A percentile compares a stretch with the other conserved stretches of the same genome.
These are phyloP conservation scores for Medakamo hakoo DNA, from an alignment of 139 green algal species.

Conservation along the genomic window DNA sequence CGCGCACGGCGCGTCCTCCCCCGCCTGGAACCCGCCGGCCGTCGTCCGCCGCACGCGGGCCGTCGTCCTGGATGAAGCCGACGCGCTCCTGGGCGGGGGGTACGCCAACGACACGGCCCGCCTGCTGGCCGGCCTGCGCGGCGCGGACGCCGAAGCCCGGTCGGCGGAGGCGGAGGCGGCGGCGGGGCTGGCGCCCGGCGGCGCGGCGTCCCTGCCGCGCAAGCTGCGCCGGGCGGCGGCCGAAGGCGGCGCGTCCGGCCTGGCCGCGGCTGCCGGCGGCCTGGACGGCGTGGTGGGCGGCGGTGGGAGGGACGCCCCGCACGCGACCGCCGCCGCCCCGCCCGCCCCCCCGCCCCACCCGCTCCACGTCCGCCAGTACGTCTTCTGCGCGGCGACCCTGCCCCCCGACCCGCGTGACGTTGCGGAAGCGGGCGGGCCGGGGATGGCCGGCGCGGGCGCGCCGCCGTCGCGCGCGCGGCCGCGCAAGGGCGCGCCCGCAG, in stretches of 20 bases:
- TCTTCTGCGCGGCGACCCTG: conserved; percentile 88
- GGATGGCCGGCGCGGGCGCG: too few relatives aligned
- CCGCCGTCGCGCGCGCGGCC: too few relatives aligned
- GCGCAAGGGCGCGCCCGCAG: conserved; percentile 28
- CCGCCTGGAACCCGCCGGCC: conserved; percentile 1
- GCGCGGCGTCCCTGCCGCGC: background rate
- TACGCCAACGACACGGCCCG: conserved; percentile 37
- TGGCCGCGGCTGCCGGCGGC: background rate
- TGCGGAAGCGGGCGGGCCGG: too few relatives aligned
- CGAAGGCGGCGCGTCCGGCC: too few relatives aligned
- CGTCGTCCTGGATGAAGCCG: conserved; percentile 88
- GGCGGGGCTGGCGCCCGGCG: background rate
- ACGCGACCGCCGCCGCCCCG: background rate
- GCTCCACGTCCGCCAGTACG: conserved; percentile 50
- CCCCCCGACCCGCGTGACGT: conserved; percentile 43
- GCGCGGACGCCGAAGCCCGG: background rate
- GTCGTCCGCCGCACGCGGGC: conserved; percentile 24
- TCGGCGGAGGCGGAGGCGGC: background rate
- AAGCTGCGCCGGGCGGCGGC: too few relatives aligned
- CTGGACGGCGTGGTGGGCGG: conserved; percentile 1
- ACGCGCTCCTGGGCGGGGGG: conserved; percentile 68
- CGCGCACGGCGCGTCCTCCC: background rate
- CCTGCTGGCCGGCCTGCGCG: conserved; percentile 32
- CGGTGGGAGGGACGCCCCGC: background rate
- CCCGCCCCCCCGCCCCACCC: background rate